Percentiles rank a stretch among this genome's conserved stretches.
Conservation (phyloP, 257 asterid genomes). For the Scutellaria minor region DNA sequence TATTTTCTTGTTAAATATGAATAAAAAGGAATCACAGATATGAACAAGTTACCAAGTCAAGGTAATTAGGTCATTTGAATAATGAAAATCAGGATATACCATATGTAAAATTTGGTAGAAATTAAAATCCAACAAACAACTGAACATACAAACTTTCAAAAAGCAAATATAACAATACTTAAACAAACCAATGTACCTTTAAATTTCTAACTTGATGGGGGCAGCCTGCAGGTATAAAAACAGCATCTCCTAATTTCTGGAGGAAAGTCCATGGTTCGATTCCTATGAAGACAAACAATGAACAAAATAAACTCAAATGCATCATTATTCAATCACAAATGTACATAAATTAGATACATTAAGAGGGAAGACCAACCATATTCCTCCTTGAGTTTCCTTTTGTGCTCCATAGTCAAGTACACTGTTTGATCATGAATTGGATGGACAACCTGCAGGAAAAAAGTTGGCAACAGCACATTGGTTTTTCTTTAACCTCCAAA, state of each 20-base stretch:
- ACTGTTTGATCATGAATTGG: slow-evolving; percentile 90
- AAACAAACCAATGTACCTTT: slow-evolving; percentile 52
- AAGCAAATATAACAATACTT: slow-evolving; percentile 1
- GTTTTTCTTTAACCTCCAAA: slow-evolving; percentile 12
- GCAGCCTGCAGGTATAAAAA: slow-evolving; percentile 91
- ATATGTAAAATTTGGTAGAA: slow-evolving; percentile 4
- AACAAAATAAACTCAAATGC: slow-evolving; percentile 12
- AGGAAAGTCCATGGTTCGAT: slow-evolving; percentile 91
- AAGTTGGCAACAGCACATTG: background rate
- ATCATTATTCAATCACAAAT: background rate
- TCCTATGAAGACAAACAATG: slow-evolving; percentile 48
- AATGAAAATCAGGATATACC: background rate
- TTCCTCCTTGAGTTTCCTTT: slow-evolving; percentile 77
- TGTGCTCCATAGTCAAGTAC: slow-evolving; percentile 81
- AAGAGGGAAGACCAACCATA: slow-evolving; percentile 58
- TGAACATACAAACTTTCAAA: background rate
- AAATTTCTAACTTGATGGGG: slow-evolving; percentile 95
- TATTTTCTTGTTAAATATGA: too few species aligned
- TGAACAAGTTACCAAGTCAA: background rate
- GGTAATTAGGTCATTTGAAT: background rate
- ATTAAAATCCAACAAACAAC: slow-evolving; percentile 8
- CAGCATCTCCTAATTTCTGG: slow-evolving; percentile 87
- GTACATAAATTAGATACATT: slow-evolving; percentile 18
- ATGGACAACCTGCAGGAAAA: slow-evolving; percentile 63
- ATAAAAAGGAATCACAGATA: too few species aligned